Percentiles rank a stretch among this genome's conserved stretches.
phyloP scores from a whole-genome alignment of 2,329 filamentous ascomycete species.

The Ophiostoma sp. region DNA sequence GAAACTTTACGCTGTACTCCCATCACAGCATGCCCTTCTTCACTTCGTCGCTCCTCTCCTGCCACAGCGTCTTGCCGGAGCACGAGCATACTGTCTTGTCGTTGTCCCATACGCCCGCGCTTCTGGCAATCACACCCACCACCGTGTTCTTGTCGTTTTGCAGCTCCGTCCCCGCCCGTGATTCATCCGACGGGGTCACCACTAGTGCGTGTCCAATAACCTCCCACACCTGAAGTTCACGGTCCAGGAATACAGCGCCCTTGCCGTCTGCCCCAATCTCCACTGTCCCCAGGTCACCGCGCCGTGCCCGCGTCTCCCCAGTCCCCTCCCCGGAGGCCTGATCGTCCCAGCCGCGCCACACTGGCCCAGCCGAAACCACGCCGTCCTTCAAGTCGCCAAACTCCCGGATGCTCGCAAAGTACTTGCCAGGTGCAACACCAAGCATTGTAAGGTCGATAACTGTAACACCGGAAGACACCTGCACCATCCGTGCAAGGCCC shows the following conservation, averaged over 20 bases:
- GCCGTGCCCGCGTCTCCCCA: constrained; percentile 32
- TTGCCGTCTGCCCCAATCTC: constrained; percentile 69
- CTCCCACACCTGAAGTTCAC: constrained; percentile 85
- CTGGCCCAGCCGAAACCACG: constrained; percentile 71
- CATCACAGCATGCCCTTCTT: constrained; percentile 76
- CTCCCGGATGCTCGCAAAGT: constrained; percentile 78
- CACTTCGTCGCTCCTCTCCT: constrained; percentile 87
- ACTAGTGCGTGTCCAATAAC: constrained; percentile 91
- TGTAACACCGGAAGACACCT: constrained; percentile 72
- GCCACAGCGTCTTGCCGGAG: constrained; percentile 96
- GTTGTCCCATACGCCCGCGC: constrained; percentile 97
- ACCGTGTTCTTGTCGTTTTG: constrained; percentile 78
- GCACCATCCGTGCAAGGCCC: constrained; percentile 88
- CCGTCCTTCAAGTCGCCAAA: constrained; percentile 82
- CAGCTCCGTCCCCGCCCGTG: constrained; percentile 47
- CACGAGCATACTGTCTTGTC: constrained; percentile 98
- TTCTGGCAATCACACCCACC: constrained; percentile 88
- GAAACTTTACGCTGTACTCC: too few species aligned
- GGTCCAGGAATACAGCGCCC: constrained; percentile 75
- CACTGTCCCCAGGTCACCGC: constrained; percentile 67
- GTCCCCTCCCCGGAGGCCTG: constrained; percentile 39
- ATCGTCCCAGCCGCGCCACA: constrained; percentile 58
- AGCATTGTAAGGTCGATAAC: constrained; percentile 82
- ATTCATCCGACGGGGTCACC: constrained; percentile 61
- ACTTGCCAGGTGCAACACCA: constrained; percentile 73